A percentile compares a stretch with the other conserved stretches of the same genome.
Conservation (phyloP, 495 filamentous ascomycete genomes). For the Tuber microsphaerosporum region DNA sequence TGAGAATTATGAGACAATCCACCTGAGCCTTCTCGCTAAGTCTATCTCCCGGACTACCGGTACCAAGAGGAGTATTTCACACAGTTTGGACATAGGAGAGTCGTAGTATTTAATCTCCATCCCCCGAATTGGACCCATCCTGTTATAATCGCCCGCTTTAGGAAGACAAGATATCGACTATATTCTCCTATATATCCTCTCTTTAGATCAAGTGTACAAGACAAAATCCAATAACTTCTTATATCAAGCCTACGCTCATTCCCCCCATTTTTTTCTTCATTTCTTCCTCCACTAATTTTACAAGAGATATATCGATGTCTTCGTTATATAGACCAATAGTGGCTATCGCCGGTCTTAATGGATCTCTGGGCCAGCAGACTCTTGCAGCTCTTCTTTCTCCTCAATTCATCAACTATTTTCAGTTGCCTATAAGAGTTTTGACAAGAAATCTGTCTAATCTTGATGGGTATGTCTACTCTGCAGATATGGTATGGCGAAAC, state of each 20-base stretch:
- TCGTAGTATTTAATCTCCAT: constrained; percentile 30
- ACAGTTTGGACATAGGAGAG: neutral
- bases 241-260: constrained; percentile 10
- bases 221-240: neutral
- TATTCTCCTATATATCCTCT: neutral
- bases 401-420: constrained; percentile 24
- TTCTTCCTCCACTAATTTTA: neutral
- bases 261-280: neutral
- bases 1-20: constrained; percentile 1
- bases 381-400: constrained; percentile 30
- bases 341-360: constrained; percentile 31
- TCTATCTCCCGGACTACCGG: neutral
- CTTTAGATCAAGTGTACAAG: neutral
- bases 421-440: constrained; percentile 31
- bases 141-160: constrained; percentile 22
- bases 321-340: constrained; percentile 27
- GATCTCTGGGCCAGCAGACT: constrained; percentile 23
- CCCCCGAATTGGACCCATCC: constrained; percentile 25
- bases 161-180: constrained; percentile 13
- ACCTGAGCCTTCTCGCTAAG: constrained; percentile 2
- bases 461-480: constrained; percentile 15
- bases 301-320: constrained; percentile 22
- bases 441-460: constrained; percentile 24
- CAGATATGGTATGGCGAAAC: constrained; percentile 19
- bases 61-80: neutral